These are phyloP conservation scores for Pholiota conissans DNA, from an alignment of 768 basidiomycete species.

Conservation along the genomic window DNA sequence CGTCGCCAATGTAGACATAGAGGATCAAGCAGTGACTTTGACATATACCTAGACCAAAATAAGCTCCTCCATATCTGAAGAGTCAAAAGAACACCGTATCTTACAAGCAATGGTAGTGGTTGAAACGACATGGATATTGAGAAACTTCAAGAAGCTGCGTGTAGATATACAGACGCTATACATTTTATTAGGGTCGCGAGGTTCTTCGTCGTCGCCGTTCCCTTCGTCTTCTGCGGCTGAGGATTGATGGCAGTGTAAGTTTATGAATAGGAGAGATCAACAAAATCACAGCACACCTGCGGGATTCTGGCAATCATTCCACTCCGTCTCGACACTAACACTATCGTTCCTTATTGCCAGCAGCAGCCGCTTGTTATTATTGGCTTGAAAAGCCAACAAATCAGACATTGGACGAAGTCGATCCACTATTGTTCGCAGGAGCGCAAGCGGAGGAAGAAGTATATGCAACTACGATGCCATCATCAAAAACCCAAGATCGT, in stretches of 20 bases:
- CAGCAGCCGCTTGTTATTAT: constrained; percentile 53
- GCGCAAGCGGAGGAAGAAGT: constrained; percentile 70
- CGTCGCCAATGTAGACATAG: constrained; percentile 86
- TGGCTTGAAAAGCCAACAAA: constrained; percentile 67
- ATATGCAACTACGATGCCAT: constrained; percentile 61
- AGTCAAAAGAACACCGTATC: constrained; percentile 24
- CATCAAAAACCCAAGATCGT: not conserved
- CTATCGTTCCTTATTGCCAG: constrained; percentile 66
- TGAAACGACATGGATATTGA: constrained; percentile 78
- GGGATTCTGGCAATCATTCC: constrained; percentile 73
- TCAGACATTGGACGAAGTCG: constrained; percentile 71
- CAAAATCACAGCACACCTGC: constrained; percentile 32
- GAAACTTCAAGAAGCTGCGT: constrained; percentile 77
- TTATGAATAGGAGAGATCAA: not conserved
- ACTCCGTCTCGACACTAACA: constrained; percentile 78
- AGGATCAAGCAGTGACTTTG: constrained; percentile 82
- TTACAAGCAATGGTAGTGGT: constrained; percentile 84
- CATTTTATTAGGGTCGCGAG: constrained; percentile 54
- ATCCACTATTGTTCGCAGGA: constrained; percentile 79
- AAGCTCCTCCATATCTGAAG: not conserved
- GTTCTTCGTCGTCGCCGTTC: constrained; percentile 31
- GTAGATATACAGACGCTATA: constrained; percentile 70
- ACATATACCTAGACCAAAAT: constrained; percentile 62
- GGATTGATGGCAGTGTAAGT: not conserved
- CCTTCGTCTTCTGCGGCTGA: constrained; percentile 33